Evolutionary conservation across 306 rosid species (phyloP).

Genomic region (Glycyrrhiza uralensis): DNA sequence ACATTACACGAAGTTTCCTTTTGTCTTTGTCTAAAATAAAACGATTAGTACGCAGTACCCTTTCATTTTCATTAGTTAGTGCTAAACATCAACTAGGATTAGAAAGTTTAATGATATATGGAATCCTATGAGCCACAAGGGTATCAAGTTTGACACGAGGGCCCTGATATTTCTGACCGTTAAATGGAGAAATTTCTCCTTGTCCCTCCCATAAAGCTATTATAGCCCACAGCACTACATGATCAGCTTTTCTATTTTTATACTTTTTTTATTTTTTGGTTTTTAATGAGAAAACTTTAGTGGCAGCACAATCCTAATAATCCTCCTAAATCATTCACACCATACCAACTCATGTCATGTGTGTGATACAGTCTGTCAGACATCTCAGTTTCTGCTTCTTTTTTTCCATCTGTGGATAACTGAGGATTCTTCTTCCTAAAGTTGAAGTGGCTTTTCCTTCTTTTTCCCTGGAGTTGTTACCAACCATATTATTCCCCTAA

Average conservation of each 20-base stretch:
- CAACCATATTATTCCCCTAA: constrained; percentile 36
- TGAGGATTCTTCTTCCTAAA: constrained; percentile 23
- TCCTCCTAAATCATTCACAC: constrained; percentile 40
- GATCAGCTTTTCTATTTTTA: constrained; percentile 15
- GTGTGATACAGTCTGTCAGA: constrained; percentile 45
- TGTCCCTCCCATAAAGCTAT: constrained; percentile 23
- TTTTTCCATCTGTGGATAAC: neutral
- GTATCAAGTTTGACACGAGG: neutral
- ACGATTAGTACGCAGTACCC: neutral
- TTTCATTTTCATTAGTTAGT: neutral
- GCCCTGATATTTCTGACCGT: constrained; percentile 31
- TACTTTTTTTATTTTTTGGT: neutral
- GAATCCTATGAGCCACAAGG: constrained; percentile 1
- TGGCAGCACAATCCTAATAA: constrained; percentile 22
- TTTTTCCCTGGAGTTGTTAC: constrained; percentile 34
- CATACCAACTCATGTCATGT: constrained; percentile 42
- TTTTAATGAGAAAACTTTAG: constrained; percentile 3
- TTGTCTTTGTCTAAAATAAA: neutral
- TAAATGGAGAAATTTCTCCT: neutral
- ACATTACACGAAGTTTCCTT: neutral
- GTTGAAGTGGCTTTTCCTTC: constrained; percentile 5
- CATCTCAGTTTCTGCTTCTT: constrained; percentile 29
- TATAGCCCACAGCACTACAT: constrained; percentile 7
- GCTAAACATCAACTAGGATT: neutral
- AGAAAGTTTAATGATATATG: neutral